Conservation (phyloP, 2,329 filamentous ascomycete species). For the Fusarium scirpi region DNA sequence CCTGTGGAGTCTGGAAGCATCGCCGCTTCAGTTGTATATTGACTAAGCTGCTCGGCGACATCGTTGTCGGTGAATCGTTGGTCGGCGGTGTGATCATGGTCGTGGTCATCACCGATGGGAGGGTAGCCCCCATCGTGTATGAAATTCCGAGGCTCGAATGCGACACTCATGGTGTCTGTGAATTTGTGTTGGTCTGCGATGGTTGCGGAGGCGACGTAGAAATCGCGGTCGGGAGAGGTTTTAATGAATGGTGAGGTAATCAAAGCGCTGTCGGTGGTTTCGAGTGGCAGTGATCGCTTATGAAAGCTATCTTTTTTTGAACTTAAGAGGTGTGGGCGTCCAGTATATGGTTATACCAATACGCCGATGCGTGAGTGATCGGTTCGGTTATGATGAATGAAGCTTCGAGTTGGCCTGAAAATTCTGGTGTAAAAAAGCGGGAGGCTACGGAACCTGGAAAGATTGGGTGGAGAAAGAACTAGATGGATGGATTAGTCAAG, state of each 20-base stretch:
- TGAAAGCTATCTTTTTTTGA: not conserved
- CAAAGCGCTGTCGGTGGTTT: not conserved
- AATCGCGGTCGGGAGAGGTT: conserved; percentile 24
- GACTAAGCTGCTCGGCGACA: conserved; percentile 57
- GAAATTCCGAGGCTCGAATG: conserved; percentile 63
- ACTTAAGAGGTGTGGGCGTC: not conserved
- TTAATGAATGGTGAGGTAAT: conserved; percentile 29
- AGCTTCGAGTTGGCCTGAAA: conserved; percentile 50
- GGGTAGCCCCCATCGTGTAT: conserved; percentile 63
- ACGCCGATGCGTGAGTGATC: conserved; percentile 22
- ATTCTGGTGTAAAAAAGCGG: conserved; percentile 51
- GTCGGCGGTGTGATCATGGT: conserved; percentile 56
- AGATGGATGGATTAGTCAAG: conserved; percentile 49
- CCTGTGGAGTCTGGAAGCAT: conserved; percentile 55
- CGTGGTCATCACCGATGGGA: conserved; percentile 59
- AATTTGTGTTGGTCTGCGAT: conserved; percentile 20
- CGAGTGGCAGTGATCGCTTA: not conserved
- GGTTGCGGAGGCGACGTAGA: conserved; percentile 26
- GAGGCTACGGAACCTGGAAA: conserved; percentile 40
- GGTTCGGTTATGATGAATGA: conserved; percentile 36
- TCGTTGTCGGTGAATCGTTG: conserved; percentile 59
- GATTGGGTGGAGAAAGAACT: conserved; percentile 40
- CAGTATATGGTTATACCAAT: conserved; percentile 19
- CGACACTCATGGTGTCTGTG: conserved; percentile 61
- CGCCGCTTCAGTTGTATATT: conserved; percentile 57